phyloP scores from a whole-genome alignment of 805 yeast genomes.

The Blastobotrys muscicola region DNA sequence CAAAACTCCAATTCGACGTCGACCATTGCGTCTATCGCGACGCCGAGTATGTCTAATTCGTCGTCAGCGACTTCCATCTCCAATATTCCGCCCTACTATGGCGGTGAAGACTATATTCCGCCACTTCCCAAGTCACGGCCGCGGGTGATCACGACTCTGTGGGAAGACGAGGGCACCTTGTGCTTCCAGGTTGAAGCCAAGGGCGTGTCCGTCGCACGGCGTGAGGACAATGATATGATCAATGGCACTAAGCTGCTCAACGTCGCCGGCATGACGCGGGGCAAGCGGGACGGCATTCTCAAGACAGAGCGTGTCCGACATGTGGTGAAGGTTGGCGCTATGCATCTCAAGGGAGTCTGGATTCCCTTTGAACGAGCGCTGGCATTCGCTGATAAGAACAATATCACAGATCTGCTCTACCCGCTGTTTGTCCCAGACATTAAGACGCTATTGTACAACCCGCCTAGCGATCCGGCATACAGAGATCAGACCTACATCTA shows the following conservation, averaged over 20 bases:
- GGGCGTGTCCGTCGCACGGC: conserved; percentile 68
- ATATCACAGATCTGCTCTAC: conserved; percentile 55
- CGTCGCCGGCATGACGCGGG: conserved; percentile 82
- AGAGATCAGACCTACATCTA: background rate
- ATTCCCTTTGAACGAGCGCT: conserved; percentile 77
- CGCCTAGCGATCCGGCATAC: background rate
- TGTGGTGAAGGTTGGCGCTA: conserved; percentile 77
- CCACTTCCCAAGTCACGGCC: conserved; percentile 29
- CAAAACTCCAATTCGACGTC: no score
- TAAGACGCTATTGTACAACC: conserved; percentile 35
- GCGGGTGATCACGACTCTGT: conserved; percentile 71
- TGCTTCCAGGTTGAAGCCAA: conserved; percentile 82
- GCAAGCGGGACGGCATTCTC: conserved; percentile 75
- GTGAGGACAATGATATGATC: conserved; percentile 79
- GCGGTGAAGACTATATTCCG: no score
- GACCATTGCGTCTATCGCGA: no score
- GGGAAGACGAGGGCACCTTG: conserved; percentile 82
- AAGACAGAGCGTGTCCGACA: conserved; percentile 69
- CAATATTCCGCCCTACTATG: no score
- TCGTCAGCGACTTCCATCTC: no score
- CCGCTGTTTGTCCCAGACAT: conserved; percentile 70
- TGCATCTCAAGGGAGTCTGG: conserved; percentile 88
- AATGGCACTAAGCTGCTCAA: conserved; percentile 77
- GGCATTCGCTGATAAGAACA: conserved; percentile 73
- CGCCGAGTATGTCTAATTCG: no score